Evolutionary conservation across 192 early-diverging fungal species (phyloP).

Genomic region (Coemansia brasiliensis): DNA sequence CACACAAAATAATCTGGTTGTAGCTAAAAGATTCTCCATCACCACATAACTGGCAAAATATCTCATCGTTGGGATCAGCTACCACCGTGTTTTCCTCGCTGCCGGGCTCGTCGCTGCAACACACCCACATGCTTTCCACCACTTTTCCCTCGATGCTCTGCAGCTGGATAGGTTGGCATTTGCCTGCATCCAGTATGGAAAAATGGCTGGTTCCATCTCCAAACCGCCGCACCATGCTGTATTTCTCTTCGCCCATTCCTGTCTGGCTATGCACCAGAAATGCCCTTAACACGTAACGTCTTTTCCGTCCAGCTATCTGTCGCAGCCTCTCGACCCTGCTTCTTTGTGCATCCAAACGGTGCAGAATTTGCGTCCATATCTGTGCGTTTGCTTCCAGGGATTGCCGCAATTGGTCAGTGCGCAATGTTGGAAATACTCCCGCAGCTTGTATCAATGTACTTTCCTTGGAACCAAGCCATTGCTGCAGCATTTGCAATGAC

Average conservation of each 20-base stretch:
- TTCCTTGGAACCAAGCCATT: constrained; percentile 3
- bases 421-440: too few species aligned
- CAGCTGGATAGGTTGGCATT: constrained; percentile 22
- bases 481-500: constrained; percentile 1
- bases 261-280: constrained; percentile 17
- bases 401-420: too few species aligned
- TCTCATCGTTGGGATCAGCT: constrained; percentile 50
- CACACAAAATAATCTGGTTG: constrained; percentile 54
- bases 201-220: constrained; percentile 32
- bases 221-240: constrained; percentile 32
- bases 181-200: constrained; percentile 23
- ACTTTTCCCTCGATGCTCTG: constrained; percentile 29
- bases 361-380: too few species aligned
- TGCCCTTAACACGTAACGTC: constrained; percentile 30
- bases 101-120: constrained; percentile 37
- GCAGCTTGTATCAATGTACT: too few species aligned
- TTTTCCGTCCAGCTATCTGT: constrained; percentile 8
- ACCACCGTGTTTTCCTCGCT: constrained; percentile 35
- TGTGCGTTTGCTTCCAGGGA: too few species aligned
- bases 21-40: constrained; percentile 31
- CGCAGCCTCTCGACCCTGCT: neutral
- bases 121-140: constrained; percentile 51
- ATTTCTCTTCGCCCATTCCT: neutral
- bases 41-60: constrained; percentile 35
- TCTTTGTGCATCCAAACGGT: constrained; percentile 1